These are phyloP conservation scores for Exophiala sp. DNA, from an alignment of 2,329 filamentous ascomycete genomes.

Conservation along the genomic window DNA sequence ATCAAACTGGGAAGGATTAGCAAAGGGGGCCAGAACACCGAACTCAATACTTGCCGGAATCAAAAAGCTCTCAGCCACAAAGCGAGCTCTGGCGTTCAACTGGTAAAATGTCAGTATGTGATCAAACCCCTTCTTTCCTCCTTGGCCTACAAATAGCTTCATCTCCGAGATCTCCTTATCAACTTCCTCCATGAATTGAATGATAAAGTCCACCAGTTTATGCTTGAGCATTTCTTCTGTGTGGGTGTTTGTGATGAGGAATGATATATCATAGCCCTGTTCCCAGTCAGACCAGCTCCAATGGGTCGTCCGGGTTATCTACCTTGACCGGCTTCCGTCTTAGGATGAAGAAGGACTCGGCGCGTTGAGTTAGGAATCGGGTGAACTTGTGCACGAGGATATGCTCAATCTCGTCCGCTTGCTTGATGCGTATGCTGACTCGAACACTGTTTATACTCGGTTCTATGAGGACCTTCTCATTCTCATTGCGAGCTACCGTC, in stretches of 20 bases:
- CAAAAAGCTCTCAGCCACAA: conserved; percentile 96
- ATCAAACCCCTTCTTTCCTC: not conserved
- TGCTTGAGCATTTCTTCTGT: conserved; percentile 99
- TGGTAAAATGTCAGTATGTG: conserved; percentile 41
- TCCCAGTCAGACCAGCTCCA: conserved; percentile 2
- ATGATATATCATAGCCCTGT: conserved; percentile 96
- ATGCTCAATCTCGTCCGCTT: conserved; percentile 97
- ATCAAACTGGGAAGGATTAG: conserved; percentile 18
- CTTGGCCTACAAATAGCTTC: conserved; percentile 81
- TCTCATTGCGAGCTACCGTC: conserved; percentile 88
- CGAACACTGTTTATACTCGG: conserved; percentile 95
- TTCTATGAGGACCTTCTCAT: conserved; percentile 93
- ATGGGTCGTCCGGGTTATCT: conserved; percentile 26
- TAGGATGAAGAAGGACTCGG: conserved; percentile 94
- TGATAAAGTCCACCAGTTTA: conserved; percentile 98
- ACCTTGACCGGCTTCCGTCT: conserved; percentile 93
- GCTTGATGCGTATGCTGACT: conserved; percentile 98
- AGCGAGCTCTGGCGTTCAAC: conserved; percentile 94
- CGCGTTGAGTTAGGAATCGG: conserved; percentile 88
- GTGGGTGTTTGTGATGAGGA: conserved; percentile 97
- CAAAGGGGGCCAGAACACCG: not conserved
- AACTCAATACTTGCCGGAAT: conserved; percentile 63
- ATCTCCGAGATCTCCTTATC: conserved; percentile 99
- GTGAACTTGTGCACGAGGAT: conserved; percentile 99
- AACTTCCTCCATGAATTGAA: conserved; percentile 99